Base-by-base conservation (phyloP, 2,329 filamentous ascomycete species). In the Lasiodiplodia gonubiensis region DNA sequence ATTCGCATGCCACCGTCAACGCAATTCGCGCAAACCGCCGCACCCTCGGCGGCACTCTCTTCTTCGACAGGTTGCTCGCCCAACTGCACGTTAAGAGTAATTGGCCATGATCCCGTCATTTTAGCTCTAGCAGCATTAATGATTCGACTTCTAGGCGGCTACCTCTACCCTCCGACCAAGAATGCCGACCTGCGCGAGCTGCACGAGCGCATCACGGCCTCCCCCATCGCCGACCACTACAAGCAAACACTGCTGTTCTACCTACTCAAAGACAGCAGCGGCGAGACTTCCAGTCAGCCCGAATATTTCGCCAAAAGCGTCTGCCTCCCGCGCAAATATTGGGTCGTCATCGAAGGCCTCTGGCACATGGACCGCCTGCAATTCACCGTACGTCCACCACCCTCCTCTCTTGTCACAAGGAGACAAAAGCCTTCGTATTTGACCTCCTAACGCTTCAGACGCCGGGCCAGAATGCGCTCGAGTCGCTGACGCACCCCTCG, bases 241-340 rank as follows among this genome's bases (percentile, higher is more conserved):
- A 94, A 94, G 77, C 88, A 93, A 71, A 92, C 92, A 21, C 85
- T 95, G 57, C 84, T 96, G 70, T 96, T 92, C 83, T 97, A 96
- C 77, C 82, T 96, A 48, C 85, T 96, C 3, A 89, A 92, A 74
- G 92, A 96, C 76, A 87, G 90, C 48, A 78, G 80, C 14, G 75
- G 81, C 33, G 70, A 72, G 11, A 72, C 76, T 55, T 82, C 85
- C 63, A 82, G 84, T 3, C 79, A 84, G 21, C 83, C 88, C 2
- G 83, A 84, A 23, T 69, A 75, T 1, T 93, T 94, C 72, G 88
- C 89, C 18, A 79, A 80, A 51, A 80, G 81, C 27, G 88, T 88
- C 5, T 88, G 89, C 70, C 84, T 96, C 63, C 92, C 93, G 1
- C 84, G 85, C 66, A 92, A 90, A 71, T 96, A 94, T 77, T 88